Conservation (phyloP, 805 yeast genomes). For the Martiniozyma abietophila region DNA sequence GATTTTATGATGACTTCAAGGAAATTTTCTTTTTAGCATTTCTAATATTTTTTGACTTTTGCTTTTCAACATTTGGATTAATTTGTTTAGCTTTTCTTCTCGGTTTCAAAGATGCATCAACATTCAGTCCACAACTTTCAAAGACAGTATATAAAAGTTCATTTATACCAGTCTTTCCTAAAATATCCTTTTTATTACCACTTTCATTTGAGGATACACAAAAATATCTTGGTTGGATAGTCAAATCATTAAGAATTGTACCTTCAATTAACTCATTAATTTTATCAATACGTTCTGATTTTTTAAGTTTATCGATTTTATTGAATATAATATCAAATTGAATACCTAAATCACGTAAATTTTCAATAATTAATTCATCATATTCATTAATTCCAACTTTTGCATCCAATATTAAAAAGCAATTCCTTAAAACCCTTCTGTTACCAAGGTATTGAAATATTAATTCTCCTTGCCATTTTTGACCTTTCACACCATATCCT, state of each 20-base stretch:
- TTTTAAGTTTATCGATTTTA: constrained; percentile 53
- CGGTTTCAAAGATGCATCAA: constrained; percentile 11
- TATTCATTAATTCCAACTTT: constrained; percentile 47
- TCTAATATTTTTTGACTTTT: too few relatives aligned
- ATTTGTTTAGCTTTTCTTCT: constrained; percentile 6
- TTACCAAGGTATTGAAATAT: constrained; percentile 53
- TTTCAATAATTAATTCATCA: constrained; percentile 45
- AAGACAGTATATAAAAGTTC: constrained; percentile 43
- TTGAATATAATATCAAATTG: constrained; percentile 72
- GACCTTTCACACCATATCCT: constrained; percentile 77
- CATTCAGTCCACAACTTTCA: constrained; percentile 39
- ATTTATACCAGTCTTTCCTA: constrained; percentile 40
- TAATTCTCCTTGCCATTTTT: constrained; percentile 55
- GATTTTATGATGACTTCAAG: too few relatives aligned
- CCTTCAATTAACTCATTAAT: constrained; percentile 32
- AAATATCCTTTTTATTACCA: constrained; percentile 16
- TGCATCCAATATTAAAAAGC: constrained; percentile 55
- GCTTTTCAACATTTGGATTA: too few relatives aligned
- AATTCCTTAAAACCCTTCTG: constrained; percentile 45
- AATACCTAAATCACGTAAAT: constrained; percentile 44
- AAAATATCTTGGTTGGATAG: constrained; percentile 31
- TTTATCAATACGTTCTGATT: constrained; percentile 22
- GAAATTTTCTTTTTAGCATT: too few relatives aligned
- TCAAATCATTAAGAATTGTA: constrained; percentile 30
- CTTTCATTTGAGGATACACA: constrained; percentile 43